phyloP scores from a whole-genome alignment of 257 asterid species.

The Salvia splendens region DNA sequence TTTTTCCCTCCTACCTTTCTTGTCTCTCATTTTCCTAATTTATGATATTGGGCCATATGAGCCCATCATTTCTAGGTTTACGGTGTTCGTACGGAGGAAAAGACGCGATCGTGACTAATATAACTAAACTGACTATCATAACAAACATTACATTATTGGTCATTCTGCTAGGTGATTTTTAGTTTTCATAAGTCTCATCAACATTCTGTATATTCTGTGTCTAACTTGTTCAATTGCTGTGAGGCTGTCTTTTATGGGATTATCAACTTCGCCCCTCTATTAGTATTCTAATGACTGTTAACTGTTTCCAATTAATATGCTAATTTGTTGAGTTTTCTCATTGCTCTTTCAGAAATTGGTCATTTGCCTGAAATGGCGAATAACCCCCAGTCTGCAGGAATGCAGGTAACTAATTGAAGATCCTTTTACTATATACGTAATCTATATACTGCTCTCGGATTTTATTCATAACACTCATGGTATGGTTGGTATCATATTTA shows the following conservation, averaged over 20 bases:
- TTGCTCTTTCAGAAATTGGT: slow-evolving; percentile 40
- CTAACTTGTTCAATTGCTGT: slow-evolving; percentile 22
- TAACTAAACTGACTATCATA: slow-evolving; percentile 21
- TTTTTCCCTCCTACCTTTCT: background rate
- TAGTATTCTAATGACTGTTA: background rate
- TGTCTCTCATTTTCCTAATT: slow-evolving; percentile 1
- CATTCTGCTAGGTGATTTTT: background rate
- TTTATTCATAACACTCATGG: background rate
- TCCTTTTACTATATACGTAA: slow-evolving; percentile 5
- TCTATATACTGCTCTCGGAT: slow-evolving; percentile 5
- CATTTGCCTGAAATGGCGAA: slow-evolving; percentile 50
- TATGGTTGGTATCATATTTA: too few relatives aligned
- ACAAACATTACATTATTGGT: background rate
- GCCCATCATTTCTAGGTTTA: background rate
- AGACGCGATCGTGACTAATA: slow-evolving; percentile 10
- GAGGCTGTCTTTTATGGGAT: background rate
- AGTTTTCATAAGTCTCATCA: slow-evolving; percentile 13
- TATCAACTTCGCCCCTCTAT: background rate
- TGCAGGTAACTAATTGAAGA: slow-evolving; percentile 44
- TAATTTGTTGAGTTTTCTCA: slow-evolving; percentile 25
- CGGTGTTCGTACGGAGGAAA: slow-evolving; percentile 22
- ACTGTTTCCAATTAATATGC: slow-evolving; percentile 9
- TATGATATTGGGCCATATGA: background rate
- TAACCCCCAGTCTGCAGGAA: slow-evolving; percentile 48
- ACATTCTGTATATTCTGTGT: background rate